A percentile compares a stretch with the other conserved stretches of the same genome.
These are phyloP conservation scores for Trichosanthes cucumerina DNA, from an alignment of 306 rosid species.

Conservation along the genomic window DNA sequence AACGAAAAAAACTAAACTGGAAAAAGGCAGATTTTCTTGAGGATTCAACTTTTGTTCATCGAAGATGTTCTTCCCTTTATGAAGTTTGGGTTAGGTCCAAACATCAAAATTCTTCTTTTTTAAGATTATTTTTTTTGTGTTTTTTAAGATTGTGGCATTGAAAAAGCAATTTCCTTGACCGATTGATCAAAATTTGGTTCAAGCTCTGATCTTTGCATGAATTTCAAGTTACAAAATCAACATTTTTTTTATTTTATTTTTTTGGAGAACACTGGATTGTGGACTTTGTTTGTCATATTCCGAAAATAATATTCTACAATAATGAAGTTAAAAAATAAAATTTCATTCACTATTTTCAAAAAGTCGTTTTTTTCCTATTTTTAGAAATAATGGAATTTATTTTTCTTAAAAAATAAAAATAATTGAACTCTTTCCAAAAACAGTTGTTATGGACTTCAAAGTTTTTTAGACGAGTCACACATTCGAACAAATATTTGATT, in stretches of 20 bases:
- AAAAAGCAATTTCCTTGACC: neutral
- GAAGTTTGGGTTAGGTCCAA: neutral
- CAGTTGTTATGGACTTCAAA: too few species aligned
- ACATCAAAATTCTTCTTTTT: neutral
- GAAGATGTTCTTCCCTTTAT: neutral
- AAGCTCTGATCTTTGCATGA: neutral
- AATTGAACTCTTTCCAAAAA: neutral
- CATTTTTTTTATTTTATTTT: too few species aligned
- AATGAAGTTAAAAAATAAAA: neutral
- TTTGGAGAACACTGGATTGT: neutral
- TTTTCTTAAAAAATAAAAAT: neutral
- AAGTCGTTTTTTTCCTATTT: neutral
- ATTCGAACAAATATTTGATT: neutral
- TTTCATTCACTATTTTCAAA: neutral
- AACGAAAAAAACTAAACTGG: neutral
- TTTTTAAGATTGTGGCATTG: neutral
- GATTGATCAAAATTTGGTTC: neutral
- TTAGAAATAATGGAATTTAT: neutral
- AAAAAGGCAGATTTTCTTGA: neutral
- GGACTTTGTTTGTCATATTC: neutral
- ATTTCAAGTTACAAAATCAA: neutral
- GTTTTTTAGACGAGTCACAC: neutral
- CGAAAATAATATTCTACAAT: neutral
- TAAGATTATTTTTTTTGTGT: neutral
- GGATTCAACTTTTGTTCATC: neutral